Base-by-base conservation (phyloP, 2,329 filamentous ascomycete genomes). In the Botrytis galanthina region DNA sequence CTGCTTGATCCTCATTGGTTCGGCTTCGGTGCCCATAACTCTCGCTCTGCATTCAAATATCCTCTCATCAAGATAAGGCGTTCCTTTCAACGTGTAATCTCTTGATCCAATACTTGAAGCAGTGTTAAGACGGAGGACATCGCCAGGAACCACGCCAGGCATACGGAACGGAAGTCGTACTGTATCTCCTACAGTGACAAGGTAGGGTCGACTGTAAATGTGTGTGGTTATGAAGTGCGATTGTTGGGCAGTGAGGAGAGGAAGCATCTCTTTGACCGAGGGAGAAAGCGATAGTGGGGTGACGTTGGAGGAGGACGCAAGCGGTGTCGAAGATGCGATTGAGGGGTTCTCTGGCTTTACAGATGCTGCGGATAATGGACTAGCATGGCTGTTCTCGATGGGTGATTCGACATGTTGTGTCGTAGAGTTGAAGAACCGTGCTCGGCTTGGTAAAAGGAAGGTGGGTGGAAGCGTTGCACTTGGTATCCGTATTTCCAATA, bases 41-140 rank as follows among this genome's bases (percentile, higher is more conserved):
- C 91, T 89, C 26, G 95, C 93, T 74, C 94, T 88, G 83, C 94
- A 97, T 81, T 93, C 92, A 79, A 94, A 98, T 73, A 97, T 83
- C 71, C 90, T 84, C 82, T 95, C 92, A 81, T 98, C 94, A 75
- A 98, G 84, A 81, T 92, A 95, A n/a, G 92, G 90, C 7, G 87
- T 84, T 8, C 93, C 93, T 82, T 94, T 93, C 76, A 98, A 86
- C 8, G 95, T 98, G 84, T 93, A 97, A 82, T 98, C 95, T 76
- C 96, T 88, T 77, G 91, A 95, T 42, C 96, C 96, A 62, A 99
- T 84, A 71, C 91, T 86, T 59, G 90, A 91, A 37, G 94, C 96
- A 73, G 94, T 91, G 84, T 97, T 95, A 73, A 99, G 87, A 10
- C 95, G 92, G 74, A 99, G 86, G 54, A 97, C 85, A 81, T 98